A percentile compares a stretch with the other conserved stretches of the same genome.
These are phyloP conservation scores for Candida bentonensis DNA, from an alignment of 805 yeast species.

Conservation along the genomic window DNA sequence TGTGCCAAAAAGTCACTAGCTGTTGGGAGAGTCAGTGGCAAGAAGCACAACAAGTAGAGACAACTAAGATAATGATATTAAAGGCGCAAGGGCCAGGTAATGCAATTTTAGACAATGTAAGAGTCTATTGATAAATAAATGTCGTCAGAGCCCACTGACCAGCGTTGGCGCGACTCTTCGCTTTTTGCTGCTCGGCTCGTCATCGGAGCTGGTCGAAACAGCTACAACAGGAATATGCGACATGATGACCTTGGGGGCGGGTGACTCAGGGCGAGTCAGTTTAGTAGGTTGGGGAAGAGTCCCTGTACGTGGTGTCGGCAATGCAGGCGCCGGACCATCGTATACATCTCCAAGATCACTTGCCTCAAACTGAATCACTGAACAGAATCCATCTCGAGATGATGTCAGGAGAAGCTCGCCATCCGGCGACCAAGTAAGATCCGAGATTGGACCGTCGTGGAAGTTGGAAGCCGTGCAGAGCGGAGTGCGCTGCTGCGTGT, in stretches of 20 bases:
- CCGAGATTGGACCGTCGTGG: slow-evolving; percentile 84
- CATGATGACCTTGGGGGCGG: not conserved
- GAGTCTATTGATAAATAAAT: not conserved
- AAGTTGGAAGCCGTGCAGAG: slow-evolving; percentile 62
- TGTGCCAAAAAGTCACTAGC: not conserved
- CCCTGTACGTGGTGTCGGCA: not conserved
- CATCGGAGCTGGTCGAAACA: not conserved
- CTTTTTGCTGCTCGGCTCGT: not conserved
- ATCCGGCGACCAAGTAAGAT: slow-evolving; percentile 69
- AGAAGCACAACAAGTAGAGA: not conserved
- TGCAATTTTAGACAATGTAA: not conserved
- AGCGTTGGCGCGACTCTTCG: not conserved
- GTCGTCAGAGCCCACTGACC: not conserved
- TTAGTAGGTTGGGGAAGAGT: not conserved
- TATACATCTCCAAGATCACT: slow-evolving; percentile 39
- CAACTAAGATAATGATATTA: too few relatives aligned
- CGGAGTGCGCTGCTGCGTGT: slow-evolving; percentile 57
- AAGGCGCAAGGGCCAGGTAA: not conserved
- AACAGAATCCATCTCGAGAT: slow-evolving; percentile 88
- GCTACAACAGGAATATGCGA: not conserved
- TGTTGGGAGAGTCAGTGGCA: not conserved
- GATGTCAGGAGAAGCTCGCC: slow-evolving; percentile 60
- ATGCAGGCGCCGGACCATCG: slow-evolving; percentile 3
- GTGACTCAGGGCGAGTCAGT: not conserved
- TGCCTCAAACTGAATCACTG: slow-evolving; percentile 41